Evolutionary conservation across 441 rosid genomes (phyloP).

Genomic region (Corymbia citriodora): DNA sequence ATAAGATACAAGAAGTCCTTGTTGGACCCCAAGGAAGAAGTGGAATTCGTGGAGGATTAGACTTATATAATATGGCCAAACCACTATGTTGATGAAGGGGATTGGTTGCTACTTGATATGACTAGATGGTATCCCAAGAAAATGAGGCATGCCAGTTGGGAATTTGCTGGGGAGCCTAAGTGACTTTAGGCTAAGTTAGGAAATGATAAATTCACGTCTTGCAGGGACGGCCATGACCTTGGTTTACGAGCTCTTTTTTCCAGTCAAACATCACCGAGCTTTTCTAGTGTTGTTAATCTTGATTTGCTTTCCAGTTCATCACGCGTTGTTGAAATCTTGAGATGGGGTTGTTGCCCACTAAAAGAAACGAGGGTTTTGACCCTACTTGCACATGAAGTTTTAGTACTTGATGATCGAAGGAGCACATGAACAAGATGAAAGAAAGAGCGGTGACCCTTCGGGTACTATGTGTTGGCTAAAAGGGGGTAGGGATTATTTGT

Average conservation of each 20-base stretch:
- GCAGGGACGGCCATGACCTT: not conserved
- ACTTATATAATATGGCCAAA: not conserved
- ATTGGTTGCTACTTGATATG: not conserved
- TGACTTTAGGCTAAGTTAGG: not conserved
- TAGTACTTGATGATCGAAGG: not conserved
- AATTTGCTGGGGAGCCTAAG: not conserved
- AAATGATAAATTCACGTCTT: not conserved
- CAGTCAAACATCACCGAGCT: not conserved
- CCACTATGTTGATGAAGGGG: not conserved
- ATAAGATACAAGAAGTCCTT: not conserved
- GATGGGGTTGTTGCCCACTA: not conserved
- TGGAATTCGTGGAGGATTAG: not conserved
- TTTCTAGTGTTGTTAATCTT: not conserved
- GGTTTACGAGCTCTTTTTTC: not conserved
- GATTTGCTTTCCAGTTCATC: not conserved
- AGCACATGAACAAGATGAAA: not conserved
- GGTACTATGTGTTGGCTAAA: not conserved
- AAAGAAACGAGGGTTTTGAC: not conserved
- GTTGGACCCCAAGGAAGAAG: not conserved
- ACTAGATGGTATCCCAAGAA: not conserved
- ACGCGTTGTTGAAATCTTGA: not conserved
- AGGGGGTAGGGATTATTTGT: not conserved
- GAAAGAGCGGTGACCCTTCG: not conserved
- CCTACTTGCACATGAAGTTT: not conserved
- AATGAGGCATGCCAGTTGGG: not conserved